A percentile compares a stretch with the other conserved stretches of the same genome.
Evolutionary conservation across 495 filamentous ascomycete species (phyloP).

Genomic region (Hypoxylon cercidicola): DNA sequence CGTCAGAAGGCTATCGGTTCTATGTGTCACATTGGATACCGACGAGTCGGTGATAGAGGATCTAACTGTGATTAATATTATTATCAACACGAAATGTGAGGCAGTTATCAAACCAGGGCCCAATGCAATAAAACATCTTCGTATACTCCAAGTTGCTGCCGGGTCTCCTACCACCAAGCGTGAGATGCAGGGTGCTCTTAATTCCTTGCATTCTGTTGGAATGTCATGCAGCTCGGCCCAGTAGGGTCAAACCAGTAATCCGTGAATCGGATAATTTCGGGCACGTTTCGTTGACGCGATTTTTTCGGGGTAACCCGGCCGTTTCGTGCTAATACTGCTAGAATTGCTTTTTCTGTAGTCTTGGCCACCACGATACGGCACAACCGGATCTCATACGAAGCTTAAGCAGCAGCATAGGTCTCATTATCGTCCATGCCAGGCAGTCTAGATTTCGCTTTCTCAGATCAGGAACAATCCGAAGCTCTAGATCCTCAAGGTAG

Average conservation of each 20-base stretch:
- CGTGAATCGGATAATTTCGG: conserved; percentile 33
- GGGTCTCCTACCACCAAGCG: conserved; percentile 11
- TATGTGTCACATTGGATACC: too few relatives aligned
- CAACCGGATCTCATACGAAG: background rate
- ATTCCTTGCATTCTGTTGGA: conserved; percentile 26
- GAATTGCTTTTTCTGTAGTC: background rate
- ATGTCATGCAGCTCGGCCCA: conserved; percentile 27
- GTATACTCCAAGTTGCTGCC: conserved; percentile 15
- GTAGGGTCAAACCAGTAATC: conserved; percentile 9
- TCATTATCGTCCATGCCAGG: background rate
- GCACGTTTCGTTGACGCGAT: background rate
- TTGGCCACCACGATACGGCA: background rate
- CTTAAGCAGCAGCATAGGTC: background rate
- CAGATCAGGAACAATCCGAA: background rate
- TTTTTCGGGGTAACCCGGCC: conserved; percentile 19
- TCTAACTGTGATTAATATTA: background rate
- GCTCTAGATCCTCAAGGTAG: background rate
- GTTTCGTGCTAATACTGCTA: conserved; percentile 11
- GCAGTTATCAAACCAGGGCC: background rate
- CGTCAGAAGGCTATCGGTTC: too few relatives aligned
- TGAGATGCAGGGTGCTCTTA: conserved; percentile 22
- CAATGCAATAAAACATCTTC: conserved; percentile 9
- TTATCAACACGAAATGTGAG: background rate
- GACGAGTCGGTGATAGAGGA: too few relatives aligned
- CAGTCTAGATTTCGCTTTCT: background rate